Conservation (phyloP, 495 filamentous ascomycete species). For the Aspergillus conjunctus region DNA sequence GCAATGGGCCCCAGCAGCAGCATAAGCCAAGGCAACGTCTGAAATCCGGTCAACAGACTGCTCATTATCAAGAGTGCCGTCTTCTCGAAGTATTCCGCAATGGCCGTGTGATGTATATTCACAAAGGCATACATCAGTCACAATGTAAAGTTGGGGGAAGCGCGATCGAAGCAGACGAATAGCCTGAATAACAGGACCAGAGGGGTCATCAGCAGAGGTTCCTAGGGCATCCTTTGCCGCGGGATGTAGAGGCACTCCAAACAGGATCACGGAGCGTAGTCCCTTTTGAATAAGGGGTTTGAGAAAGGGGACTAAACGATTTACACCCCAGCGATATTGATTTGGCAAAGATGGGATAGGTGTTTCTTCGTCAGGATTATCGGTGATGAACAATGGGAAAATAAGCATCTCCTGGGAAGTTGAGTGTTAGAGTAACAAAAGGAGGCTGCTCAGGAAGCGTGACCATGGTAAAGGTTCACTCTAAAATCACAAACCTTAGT, state of each 20-base stretch:
- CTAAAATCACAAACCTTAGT: slow-evolving; percentile 73
- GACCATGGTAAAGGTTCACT: too few species aligned
- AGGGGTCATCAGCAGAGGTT: slow-evolving; percentile 89
- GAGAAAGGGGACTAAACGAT: slow-evolving; percentile 81
- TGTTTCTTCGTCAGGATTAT: slow-evolving; percentile 88
- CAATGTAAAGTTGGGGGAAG: slow-evolving; percentile 88
- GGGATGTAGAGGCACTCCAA: slow-evolving; percentile 83
- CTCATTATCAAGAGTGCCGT: slow-evolving; percentile 88
- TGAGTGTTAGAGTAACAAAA: slow-evolving; percentile 3
- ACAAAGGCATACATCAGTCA: slow-evolving; percentile 92
- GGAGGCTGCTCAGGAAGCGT: too few species aligned
- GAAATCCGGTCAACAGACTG: slow-evolving; percentile 91
- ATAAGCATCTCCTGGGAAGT: slow-evolving; percentile 86
- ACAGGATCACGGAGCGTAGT: slow-evolving; percentile 88
- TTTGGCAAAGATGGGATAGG: slow-evolving; percentile 86
- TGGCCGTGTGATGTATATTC: slow-evolving; percentile 99
- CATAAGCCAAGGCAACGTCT: slow-evolving; percentile 91
- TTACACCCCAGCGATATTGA: slow-evolving; percentile 84
- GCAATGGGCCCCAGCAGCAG: slow-evolving; percentile 90
- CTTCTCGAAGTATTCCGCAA: slow-evolving; percentile 91
- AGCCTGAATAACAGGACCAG: slow-evolving; percentile 83
- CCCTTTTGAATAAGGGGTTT: slow-evolving; percentile 85
- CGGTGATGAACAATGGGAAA: slow-evolving; percentile 94
- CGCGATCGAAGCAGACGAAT: slow-evolving; percentile 78
- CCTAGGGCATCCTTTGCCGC: slow-evolving; percentile 86